Percentiles rank a stretch among this genome's conserved stretches.
These are phyloP conservation scores for Saturnispora quitensis DNA, from an alignment of 805 yeast genomes.

Conservation along the genomic window DNA sequence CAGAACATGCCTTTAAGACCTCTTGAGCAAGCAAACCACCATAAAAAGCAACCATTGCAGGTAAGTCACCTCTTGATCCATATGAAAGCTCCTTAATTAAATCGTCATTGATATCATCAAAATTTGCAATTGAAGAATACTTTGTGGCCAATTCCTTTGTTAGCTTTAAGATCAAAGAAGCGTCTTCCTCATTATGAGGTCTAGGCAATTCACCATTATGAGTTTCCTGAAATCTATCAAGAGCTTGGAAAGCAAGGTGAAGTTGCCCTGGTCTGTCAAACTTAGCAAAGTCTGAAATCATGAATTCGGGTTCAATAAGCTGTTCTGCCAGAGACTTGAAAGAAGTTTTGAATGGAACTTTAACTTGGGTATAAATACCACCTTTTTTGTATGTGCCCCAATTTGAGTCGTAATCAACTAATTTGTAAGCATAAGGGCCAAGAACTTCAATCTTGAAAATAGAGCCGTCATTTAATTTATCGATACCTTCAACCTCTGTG, in stretches of 20 bases:
- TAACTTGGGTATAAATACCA: constrained; percentile 88
- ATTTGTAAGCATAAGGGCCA: constrained; percentile 89
- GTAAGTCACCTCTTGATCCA: constrained; percentile 88
- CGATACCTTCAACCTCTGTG: constrained; percentile 75
- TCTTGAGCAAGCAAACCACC: constrained; percentile 98
- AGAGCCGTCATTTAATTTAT: constrained; percentile 61
- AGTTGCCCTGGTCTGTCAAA: constrained; percentile 86
- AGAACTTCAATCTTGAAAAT: constrained; percentile 71
- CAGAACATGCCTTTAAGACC: constrained; percentile 88
- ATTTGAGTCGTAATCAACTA: constrained; percentile 43
- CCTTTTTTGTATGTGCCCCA: constrained; percentile 68
- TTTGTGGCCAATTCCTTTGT: constrained; percentile 52
- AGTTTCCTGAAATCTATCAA: constrained; percentile 59
- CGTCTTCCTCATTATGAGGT: constrained; percentile 69
- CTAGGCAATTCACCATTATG: constrained; percentile 64
- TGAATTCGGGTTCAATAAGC: constrained; percentile 65
- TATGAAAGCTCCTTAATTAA: constrained; percentile 64
- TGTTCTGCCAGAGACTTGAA: constrained; percentile 62
- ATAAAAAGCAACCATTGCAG: constrained; percentile 78
- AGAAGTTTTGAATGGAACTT: constrained; percentile 57
- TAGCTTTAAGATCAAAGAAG: constrained; percentile 51
- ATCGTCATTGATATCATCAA: constrained; percentile 46
- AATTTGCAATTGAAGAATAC: constrained; percentile 45
- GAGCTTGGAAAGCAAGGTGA: constrained; percentile 87
- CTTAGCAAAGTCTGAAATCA: constrained; percentile 85